Evolutionary conservation across 805 yeast species (phyloP), one percentile per base, ranked within the genome.

Genomic region (Starmerella vitae): DNA sequence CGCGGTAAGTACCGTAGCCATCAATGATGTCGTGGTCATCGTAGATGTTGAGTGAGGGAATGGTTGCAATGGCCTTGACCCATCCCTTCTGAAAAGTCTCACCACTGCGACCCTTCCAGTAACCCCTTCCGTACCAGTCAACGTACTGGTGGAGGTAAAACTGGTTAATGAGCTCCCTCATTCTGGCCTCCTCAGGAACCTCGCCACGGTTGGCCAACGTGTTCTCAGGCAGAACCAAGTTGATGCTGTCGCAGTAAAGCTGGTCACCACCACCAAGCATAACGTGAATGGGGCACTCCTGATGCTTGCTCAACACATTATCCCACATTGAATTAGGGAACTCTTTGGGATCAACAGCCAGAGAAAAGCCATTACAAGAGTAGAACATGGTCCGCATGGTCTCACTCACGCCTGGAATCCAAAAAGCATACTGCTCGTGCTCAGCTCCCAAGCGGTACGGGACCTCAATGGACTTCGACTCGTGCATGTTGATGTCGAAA

Each of bases 261-360:
- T 88, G 98, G 60, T 88, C 98, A 24, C 98, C 98, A 37, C 97
- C 97, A 21, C 97, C 97, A 21, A 91, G 64, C 93, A 88, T 86
- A 4, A 84, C 96, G 57, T 88, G 95, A 60, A 83, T 83, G 30
- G 67, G 71, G 29, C 71, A 72, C 29, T 67, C 63, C 5, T 58
- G 50, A 54, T 88, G 95, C 43, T 73, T 72, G 20, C 68, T 64
- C 49, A 86, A 51, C 3, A 88, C 93, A 54, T 91, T 96, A 29
- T 64, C 67, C 97, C 97, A 88, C 46, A 91, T 59, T 2, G 82
- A 76, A 7, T 86, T 82, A 43, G 75, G 72, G 61, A 75, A 91
- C 4, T 58, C 58, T 0, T 63, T 52, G 1, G 94, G 76, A 39
- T 77, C 79, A 1, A 82, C 78, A 3, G 69, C 70, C 36, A 81